phyloP scores from a whole-genome alignment of 805 yeast genomes.

The Wickerhamomyces chambardii region DNA sequence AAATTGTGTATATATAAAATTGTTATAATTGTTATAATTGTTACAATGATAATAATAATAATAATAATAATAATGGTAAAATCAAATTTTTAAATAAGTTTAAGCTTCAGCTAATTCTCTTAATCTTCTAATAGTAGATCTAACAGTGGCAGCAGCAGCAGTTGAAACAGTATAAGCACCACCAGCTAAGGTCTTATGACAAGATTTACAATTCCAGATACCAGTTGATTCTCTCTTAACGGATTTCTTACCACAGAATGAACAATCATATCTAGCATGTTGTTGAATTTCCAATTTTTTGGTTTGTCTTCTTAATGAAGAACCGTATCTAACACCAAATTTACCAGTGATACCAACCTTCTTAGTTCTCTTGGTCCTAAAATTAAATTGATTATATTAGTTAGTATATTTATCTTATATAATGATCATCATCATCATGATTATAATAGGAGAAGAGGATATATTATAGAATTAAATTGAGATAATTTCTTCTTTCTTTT shows the following conservation, averaged over 20 bases:
- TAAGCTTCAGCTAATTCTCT: slow-evolving; percentile 99
- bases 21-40: too few relatives aligned
- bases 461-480: too few relatives aligned
- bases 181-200: slow-evolving; percentile 97
- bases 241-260: slow-evolving; percentile 99
- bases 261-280: slow-evolving; percentile 97
- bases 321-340: slow-evolving; percentile 99
- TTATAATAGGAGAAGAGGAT: too few relatives aligned
- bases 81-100: slow-evolving; percentile 19
- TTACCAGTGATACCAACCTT: slow-evolving; percentile 99
- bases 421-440: too few relatives aligned
- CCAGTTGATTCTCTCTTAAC: slow-evolving; percentile 98
- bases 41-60: too few relatives aligned
- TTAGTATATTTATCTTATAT: slow-evolving; percentile 30
- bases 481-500: too few relatives aligned
- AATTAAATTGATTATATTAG: slow-evolving; percentile 16
- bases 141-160: slow-evolving; percentile 99
- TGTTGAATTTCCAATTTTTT: slow-evolving; percentile 98
- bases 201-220: slow-evolving; percentile 96
- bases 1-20: too few relatives aligned
- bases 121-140: slow-evolving; percentile 99
- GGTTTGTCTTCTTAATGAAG: slow-evolving; percentile 99
- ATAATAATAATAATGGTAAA: too few relatives aligned
- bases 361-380: slow-evolving; percentile 99
- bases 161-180: slow-evolving; percentile 99